A percentile compares a stretch with the other conserved stretches of the same genome.
phyloP scores from a whole-genome alignment of 2,329 filamentous ascomycete species.

The Thelonectria rubi region DNA sequence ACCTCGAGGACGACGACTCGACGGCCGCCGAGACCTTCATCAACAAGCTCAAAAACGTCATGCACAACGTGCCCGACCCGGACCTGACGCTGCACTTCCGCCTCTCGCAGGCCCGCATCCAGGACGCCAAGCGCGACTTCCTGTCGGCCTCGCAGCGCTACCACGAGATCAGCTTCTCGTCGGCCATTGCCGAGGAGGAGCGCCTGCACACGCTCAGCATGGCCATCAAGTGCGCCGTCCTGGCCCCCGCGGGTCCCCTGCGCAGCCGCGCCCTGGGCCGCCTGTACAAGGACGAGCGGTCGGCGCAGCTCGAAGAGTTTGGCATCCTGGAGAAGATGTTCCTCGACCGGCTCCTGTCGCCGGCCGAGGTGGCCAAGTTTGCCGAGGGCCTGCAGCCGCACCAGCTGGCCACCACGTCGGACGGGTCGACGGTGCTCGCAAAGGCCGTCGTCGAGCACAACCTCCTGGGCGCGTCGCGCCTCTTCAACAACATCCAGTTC shows the following conservation, averaged over 20 bases:
- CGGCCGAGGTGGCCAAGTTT: slow-evolving; percentile 87
- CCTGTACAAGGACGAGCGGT: slow-evolving; percentile 92
- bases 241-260: slow-evolving; percentile 88
- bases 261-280: slow-evolving; percentile 82
- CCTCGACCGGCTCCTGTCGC: slow-evolving; percentile 82
- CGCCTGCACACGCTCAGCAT: slow-evolving; percentile 84
- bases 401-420: slow-evolving; percentile 87
- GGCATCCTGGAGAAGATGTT: slow-evolving; percentile 98
- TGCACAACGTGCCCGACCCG: slow-evolving; percentile 78
- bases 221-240: slow-evolving; percentile 89
- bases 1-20: slow-evolving; percentile 92
- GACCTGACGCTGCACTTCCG: slow-evolving; percentile 85
- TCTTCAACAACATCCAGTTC: slow-evolving; percentile 81
- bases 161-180: slow-evolving; percentile 82
- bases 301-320: slow-evolving; percentile 78
- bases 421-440: slow-evolving; percentile 91
- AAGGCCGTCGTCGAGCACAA: slow-evolving; percentile 98
- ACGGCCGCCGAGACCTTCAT: slow-evolving; percentile 85
- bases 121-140: slow-evolving; percentile 90
- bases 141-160: slow-evolving; percentile 88
- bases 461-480: slow-evolving; percentile 81
- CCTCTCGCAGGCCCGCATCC: slow-evolving; percentile 90
- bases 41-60: slow-evolving; percentile 94
- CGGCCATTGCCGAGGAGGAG: slow-evolving; percentile 85
- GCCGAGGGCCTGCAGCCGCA: slow-evolving; percentile 82